Conservation (phyloP, 1,284 basidiomycete species). For the Ceratobasidium sp. region DNA sequence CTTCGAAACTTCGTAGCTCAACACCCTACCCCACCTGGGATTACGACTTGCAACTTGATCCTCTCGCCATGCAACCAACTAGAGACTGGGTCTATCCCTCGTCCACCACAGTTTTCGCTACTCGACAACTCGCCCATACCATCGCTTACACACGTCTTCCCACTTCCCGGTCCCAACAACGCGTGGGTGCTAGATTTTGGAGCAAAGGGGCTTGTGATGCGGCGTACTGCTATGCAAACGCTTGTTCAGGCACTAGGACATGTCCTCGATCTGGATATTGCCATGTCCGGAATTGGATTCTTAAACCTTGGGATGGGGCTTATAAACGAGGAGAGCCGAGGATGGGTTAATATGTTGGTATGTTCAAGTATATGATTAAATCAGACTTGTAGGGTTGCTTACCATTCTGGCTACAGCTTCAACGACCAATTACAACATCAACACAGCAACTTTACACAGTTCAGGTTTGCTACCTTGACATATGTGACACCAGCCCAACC, state of each 20-base stretch:
- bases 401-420: neutral
- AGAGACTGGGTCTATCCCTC: neutral
- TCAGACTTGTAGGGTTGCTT: too few relatives aligned
- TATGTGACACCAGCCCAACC: neutral
- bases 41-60: conserved; percentile 70
- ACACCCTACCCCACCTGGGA: conserved; percentile 62
- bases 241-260: conserved; percentile 35
- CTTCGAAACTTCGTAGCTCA: conserved; percentile 66
- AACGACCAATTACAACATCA: neutral
- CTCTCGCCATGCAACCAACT: conserved; percentile 61
- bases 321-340: conserved; percentile 25
- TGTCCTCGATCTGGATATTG: conserved; percentile 11
- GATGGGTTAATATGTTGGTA: conserved; percentile 40
- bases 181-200: conserved; percentile 40
- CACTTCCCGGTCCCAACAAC: conserved; percentile 3
- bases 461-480: conserved; percentile 1
- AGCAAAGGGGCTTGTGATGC: conserved; percentile 31
- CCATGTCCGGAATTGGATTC: conserved; percentile 21
- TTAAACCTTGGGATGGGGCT: conserved; percentile 36
- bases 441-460: conserved; percentile 26
- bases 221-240: conserved; percentile 37
- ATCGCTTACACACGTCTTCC: conserved; percentile 15
- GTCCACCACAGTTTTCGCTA: conserved; percentile 28
- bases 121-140: conserved; percentile 1
- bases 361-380: too few relatives aligned